phyloP scores from a whole-genome alignment of 2,329 filamentous ascomycete species.

The Penicillium griseofulvum region DNA sequence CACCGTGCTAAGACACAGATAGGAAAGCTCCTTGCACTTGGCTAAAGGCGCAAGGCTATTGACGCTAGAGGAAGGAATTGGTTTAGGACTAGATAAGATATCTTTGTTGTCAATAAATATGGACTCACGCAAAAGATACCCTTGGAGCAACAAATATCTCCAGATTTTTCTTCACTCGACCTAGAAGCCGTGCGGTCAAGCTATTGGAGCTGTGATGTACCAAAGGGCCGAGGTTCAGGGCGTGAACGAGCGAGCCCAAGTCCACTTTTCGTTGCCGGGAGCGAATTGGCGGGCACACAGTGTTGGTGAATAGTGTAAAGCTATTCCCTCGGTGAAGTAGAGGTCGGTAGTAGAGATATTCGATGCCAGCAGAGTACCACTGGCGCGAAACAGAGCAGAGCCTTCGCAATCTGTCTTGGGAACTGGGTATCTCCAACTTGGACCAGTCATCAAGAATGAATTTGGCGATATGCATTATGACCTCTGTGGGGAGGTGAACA shows the following conservation, averaged over 20 bases:
- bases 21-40: constrained; percentile 52
- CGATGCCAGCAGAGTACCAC: constrained; percentile 56
- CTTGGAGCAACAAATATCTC: constrained; percentile 58
- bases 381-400: constrained; percentile 55
- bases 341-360: constrained; percentile 54
- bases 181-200: constrained; percentile 56
- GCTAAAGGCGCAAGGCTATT: constrained; percentile 57
- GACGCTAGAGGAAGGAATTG: constrained; percentile 29
- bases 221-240: constrained; percentile 54
- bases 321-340: constrained; percentile 49
- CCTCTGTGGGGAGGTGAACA: constrained; percentile 6
- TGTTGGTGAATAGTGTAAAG: constrained; percentile 54
- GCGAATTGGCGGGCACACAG: constrained; percentile 51
- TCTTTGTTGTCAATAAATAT: background rate
- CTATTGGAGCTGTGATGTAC: constrained; percentile 61
- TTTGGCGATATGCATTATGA: background rate
- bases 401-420: constrained; percentile 49
- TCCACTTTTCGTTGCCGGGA: constrained; percentile 47
- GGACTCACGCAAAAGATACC: constrained; percentile 54
- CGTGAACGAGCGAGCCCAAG: constrained; percentile 50
- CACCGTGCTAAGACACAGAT: constrained; percentile 55
- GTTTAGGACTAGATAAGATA: background rate
- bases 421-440: background rate
- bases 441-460: background rate
- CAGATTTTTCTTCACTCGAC: constrained; percentile 52